These are phyloP conservation scores for Silene latifolia DNA, from an alignment of 148 eudicot species.

Conservation along the genomic window DNA sequence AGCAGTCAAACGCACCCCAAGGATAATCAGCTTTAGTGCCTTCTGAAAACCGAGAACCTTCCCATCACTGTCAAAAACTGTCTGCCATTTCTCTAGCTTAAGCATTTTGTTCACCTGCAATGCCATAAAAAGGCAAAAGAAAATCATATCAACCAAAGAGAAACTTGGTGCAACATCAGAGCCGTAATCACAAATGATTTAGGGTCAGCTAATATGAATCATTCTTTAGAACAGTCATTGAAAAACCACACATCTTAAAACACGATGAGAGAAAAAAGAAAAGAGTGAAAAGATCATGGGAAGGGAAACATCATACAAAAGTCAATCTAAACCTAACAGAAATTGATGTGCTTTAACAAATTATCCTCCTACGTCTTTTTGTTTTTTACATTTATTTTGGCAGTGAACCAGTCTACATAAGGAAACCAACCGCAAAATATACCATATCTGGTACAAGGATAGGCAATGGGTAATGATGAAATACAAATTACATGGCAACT, in stretches of 20 bases:
- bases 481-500: not conserved
- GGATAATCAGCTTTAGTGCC: conserved; percentile 66
- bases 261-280: too few relatives aligned
- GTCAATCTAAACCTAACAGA: too few relatives aligned
- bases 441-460: not conserved
- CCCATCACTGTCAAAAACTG: conserved; percentile 78
- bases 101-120: conserved; percentile 87
- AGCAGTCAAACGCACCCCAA: conserved; percentile 60
- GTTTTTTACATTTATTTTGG: not conserved
- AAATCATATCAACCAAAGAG: not conserved
- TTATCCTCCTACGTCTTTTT: not conserved
- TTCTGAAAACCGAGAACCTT: conserved; percentile 70
- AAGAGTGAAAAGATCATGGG: too few relatives aligned
- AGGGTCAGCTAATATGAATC: too few relatives aligned
- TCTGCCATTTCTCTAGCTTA: conserved; percentile 94
- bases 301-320: too few relatives aligned
- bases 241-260: too few relatives aligned
- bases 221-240: too few relatives aligned
- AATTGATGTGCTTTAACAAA: not conserved
- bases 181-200: too few relatives aligned
- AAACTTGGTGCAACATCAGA: not conserved
- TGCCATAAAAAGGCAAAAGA: conserved; percentile 10
- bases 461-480: not conserved
- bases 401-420: not conserved
- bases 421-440: not conserved